These are phyloP conservation scores for Tulasnella sp. DNA, from an alignment of 768 basidiomycete genomes.

Conservation along the genomic window DNA sequence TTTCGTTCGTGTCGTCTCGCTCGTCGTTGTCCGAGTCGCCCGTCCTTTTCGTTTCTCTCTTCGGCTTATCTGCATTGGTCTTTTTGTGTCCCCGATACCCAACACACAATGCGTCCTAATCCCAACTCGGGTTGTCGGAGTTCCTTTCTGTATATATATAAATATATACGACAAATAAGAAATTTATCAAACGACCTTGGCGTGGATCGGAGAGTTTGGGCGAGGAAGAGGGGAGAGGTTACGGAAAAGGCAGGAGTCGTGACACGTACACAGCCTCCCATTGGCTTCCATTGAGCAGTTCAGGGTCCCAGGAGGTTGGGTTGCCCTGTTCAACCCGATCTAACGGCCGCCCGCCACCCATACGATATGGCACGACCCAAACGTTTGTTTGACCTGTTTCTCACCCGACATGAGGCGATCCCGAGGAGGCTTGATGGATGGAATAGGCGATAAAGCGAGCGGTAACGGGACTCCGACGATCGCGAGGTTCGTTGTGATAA, in stretches of 20 bases:
- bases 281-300: neutral
- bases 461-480: neutral
- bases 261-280: conserved; percentile 11
- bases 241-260: neutral
- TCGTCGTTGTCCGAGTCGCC: neutral
- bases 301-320: neutral
- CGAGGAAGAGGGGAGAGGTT: neutral
- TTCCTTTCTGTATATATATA: neutral
- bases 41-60: neutral
- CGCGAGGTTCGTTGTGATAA: neutral
- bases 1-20: neutral
- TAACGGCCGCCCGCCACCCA: conserved; percentile 1
- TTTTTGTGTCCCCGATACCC: neutral
- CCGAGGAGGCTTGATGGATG: neutral
- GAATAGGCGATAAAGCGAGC: neutral
- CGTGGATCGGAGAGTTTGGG: neutral
- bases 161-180: neutral
- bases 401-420: conserved; percentile 10
- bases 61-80: neutral
- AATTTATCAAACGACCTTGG: neutral
- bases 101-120: conserved; percentile 5
- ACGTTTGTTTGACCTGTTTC: neutral
- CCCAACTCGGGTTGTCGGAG: conserved; percentile 4
- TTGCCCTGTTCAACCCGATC: conserved; percentile 1
- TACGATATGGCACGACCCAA: neutral